These are phyloP conservation scores for Posidonia oceanica DNA, from an alignment of 116 monocot species.

Conservation along the genomic window DNA sequence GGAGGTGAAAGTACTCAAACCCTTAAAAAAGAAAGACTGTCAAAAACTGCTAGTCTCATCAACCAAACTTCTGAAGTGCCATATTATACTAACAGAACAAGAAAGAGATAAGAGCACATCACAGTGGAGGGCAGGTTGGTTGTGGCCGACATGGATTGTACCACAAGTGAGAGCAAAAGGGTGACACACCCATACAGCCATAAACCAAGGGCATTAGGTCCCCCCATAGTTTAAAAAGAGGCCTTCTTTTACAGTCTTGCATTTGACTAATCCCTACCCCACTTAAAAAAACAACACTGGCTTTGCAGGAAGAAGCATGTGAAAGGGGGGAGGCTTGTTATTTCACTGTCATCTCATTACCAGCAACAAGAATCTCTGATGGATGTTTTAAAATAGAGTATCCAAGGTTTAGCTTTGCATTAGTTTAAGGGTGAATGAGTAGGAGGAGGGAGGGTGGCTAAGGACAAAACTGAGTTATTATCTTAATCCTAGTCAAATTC, in stretches of 20 bases:
- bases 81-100: too few relatives aligned
- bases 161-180: neutral
- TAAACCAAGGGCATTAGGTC: neutral
- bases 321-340: neutral
- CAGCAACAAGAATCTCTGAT: conserved; percentile 10
- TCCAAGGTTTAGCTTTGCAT: conserved; percentile 1
- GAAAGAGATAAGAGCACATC: too few relatives aligned
- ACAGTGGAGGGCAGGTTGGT: neutral
- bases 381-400: neutral
- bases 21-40: too few relatives aligned
- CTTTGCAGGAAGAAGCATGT: conserved; percentile 2
- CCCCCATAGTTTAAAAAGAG: neutral
- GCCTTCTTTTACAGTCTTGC: neutral
- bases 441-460: neutral
- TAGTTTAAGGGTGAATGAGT: neutral
- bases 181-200: neutral
- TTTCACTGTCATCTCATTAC: conserved; percentile 7
- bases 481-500: neutral
- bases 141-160: conserved; percentile 5
- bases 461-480: neutral
- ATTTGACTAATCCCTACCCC: conserved; percentile 4
- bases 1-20: too few relatives aligned
- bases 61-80: too few relatives aligned
- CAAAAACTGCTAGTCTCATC: too few relatives aligned
- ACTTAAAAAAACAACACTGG: neutral